Evolutionary conservation across 352 stramenopile species (phyloP), one percentile per base, ranked within the genome.

Genomic region (Pythium scleroteichum): DNA sequence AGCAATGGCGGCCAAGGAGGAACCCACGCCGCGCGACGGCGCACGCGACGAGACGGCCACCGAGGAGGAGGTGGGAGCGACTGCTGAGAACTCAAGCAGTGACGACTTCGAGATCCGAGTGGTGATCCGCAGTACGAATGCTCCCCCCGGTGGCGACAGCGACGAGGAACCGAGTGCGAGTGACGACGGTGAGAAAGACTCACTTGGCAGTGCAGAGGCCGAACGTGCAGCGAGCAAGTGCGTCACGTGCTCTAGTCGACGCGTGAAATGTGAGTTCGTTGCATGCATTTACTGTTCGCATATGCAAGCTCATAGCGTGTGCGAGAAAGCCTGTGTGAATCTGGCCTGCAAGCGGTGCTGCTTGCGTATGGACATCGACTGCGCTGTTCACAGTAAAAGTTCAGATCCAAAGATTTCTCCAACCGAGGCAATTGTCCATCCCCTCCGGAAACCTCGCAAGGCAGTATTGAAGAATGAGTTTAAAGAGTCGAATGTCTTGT

Each of bases 381-480:
- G 82, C 56, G 32, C 44, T 0, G 49, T 59, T 5, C 81, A 92
- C 53, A 80, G 62, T 53, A 68, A 59, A 39, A 72, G 38, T 29
- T 26, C 50, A 61, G 58, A 60, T 29, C 44, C 17, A n/a, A 54
- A 49, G 38, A 53, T 32, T 22, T 17, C 0, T 33, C 14, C 33
- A 1, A 12, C 35, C 3, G 52, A 56, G 19, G 3, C 26, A 4
- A 20, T 12, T 1, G 35, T 14, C 10, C 29, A 26, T 26, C 40
- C 51, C 27, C 27, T 57, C 1, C 53, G 54, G 8, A 69, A 70
- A 14, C 13, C 38, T 9, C 71, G 73, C 52, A 84, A 80, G 54
- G 46, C 71, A 0, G 83, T 92, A 57, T 64, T 92, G 19, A 92
- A 90, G 67, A 84, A 88, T 57, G 83, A 92, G 49, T 92, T 90